Conservation (phyloP, 2,329 filamentous ascomycete species). For the Colletotrichum sp. region DNA sequence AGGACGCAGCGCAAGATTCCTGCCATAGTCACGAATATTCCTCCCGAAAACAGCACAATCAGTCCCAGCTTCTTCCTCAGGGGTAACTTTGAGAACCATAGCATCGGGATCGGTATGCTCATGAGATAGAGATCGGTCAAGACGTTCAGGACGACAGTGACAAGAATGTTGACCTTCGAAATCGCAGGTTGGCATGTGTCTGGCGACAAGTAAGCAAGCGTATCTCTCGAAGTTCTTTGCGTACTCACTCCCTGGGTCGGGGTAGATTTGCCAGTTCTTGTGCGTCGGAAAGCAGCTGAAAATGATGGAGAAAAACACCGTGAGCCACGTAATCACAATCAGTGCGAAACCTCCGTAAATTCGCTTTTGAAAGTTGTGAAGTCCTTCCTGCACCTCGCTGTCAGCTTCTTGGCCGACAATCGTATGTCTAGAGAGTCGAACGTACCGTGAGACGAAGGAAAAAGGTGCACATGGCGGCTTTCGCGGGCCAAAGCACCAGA, state of each 20-base stretch:
- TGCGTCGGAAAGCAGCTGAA: conserved; percentile 50
- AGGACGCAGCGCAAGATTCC: conserved; percentile 39
- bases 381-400: neutral
- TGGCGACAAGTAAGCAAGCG: conserved; percentile 38
- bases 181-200: conserved; percentile 23
- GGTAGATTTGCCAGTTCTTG: conserved; percentile 58
- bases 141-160: conserved; percentile 22
- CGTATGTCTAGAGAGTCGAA: neutral
- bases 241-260: conserved; percentile 53
- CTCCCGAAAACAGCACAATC: conserved; percentile 42
- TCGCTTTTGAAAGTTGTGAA: conserved; percentile 30
- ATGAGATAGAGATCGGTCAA: conserved; percentile 25
- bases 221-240: neutral
- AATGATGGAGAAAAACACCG: conserved; percentile 50
- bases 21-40: conserved; percentile 44
- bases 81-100: conserved; percentile 29
- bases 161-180: conserved; percentile 20
- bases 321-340: conserved; percentile 49
- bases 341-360: conserved; percentile 49
- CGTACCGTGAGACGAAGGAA: conserved; percentile 54
- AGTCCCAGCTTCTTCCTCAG: conserved; percentile 36
- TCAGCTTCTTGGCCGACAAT: neutral
- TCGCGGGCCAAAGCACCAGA: conserved; percentile 54
- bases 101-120: conserved; percentile 25
- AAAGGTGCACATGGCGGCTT: conserved; percentile 56